These are phyloP conservation scores for Penicillium psychrosexuale DNA, from an alignment of 2,329 filamentous ascomycete genomes.

Conservation along the genomic window DNA sequence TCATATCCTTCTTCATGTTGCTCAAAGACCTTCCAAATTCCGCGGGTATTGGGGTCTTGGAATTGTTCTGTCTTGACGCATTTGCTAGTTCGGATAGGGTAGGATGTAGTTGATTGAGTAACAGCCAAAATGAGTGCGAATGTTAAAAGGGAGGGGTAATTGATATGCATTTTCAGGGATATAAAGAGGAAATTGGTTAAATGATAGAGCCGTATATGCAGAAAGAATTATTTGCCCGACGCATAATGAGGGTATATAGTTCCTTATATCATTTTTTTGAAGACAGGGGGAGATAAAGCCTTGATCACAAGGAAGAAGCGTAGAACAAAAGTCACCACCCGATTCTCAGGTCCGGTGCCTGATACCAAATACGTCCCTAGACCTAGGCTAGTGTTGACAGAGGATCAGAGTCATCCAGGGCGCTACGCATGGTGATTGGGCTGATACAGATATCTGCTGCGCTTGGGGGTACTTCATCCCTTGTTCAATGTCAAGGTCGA, in stretches of 20 bases:
- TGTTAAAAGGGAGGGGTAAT: not conserved
- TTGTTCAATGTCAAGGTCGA: constrained; percentile 15
- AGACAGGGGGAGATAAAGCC: constrained; percentile 4
- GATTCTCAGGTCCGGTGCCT: not conserved
- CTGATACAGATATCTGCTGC: not conserved
- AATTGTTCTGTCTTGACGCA: constrained; percentile 9
- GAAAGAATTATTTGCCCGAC: not conserved
- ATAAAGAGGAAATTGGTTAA: not conserved
- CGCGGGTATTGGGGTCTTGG: not conserved
- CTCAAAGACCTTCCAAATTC: constrained; percentile 7
- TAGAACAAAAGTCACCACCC: constrained; percentile 11
- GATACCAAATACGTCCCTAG: not conserved
- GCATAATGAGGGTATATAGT: not conserved
- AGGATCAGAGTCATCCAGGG: not conserved
- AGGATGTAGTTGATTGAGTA: constrained; percentile 5
- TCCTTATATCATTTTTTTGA: constrained; percentile 5
- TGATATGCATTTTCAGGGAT: not conserved
- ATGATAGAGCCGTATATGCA: not conserved
- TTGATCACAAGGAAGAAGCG: constrained; percentile 6
- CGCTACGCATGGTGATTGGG: constrained; percentile 10
- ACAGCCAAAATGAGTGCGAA: constrained; percentile 11
- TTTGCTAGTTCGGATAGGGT: constrained; percentile 15
- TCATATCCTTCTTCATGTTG: constrained; percentile 2
- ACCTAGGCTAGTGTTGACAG: constrained; percentile 6
- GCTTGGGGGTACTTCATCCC: constrained; percentile 15